These are phyloP conservation scores for Sphaceloma murrayae DNA, from an alignment of 2,329 filamentous ascomycete species.

Conservation along the genomic window DNA sequence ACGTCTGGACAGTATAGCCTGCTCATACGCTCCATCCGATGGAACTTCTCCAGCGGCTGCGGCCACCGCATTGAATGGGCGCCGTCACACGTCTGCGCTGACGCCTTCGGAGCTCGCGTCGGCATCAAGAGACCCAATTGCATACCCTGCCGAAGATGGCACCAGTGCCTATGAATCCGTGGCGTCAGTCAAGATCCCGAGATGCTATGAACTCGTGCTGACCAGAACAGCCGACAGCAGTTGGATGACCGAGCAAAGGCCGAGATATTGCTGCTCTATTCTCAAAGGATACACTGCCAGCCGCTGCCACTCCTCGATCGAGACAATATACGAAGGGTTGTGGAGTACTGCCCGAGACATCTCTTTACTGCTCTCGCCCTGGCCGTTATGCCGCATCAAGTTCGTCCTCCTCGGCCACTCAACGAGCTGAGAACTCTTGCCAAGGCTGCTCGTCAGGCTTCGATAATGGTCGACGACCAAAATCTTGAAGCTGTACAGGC, in stretches of 20 bases:
- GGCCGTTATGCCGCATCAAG: too few relatives aligned
- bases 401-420: neutral
- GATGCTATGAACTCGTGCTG: neutral
- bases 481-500: neutral
- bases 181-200: too few relatives aligned
- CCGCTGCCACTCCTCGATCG: slow-evolving; percentile 8
- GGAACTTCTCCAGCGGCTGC: neutral
- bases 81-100: too few relatives aligned
- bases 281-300: slow-evolving; percentile 7
- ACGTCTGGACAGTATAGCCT: neutral
- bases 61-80: too few relatives aligned
- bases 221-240: neutral
- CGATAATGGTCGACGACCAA: too few relatives aligned
- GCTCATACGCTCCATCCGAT: neutral
- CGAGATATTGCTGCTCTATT: slow-evolving; percentile 1
- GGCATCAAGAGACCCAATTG: too few relatives aligned
- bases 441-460: too few relatives aligned
- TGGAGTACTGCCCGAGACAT: neutral
- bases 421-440: too few relatives aligned
- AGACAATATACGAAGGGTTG: neutral
- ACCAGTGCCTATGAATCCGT: too few relatives aligned
- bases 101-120: too few relatives aligned
- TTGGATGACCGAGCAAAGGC: neutral
- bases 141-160: too few relatives aligned
- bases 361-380: slow-evolving; percentile 1